Evolutionary conservation across 2,329 filamentous ascomycete genomes (phyloP).

Genomic region (Aspergillus calidoustus): DNA sequence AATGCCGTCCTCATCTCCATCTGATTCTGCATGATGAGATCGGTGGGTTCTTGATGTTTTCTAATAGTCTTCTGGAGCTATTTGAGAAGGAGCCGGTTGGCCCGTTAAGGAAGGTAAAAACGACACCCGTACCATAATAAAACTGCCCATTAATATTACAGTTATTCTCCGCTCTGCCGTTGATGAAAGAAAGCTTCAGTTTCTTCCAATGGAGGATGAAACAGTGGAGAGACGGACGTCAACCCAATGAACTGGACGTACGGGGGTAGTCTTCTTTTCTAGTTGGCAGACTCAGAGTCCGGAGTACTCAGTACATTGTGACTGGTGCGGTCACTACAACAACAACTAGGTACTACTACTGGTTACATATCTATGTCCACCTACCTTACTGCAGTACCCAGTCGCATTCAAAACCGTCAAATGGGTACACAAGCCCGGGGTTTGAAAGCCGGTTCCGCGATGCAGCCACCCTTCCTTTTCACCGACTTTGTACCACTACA

Average conservation of each 20-base stretch:
- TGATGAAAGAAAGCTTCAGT: not conserved
- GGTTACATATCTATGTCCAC: no score
- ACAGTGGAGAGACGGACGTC: not conserved
- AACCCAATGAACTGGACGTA: not conserved
- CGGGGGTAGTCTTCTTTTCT: not conserved
- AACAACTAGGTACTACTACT: no score
- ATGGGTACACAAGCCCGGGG: not conserved
- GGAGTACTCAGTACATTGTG: no score
- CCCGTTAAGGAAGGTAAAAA: no score
- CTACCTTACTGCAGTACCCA: not conserved
- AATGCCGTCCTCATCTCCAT: not conserved
- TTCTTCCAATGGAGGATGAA: not conserved
- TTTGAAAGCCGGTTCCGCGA: not conserved
- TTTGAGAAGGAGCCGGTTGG: no score
- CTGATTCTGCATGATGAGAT: not conserved
- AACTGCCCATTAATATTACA: no score
- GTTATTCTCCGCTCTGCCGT: no score
- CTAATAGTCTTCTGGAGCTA: not conserved
- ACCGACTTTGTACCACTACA: not conserved
- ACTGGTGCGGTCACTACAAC: not conserved
- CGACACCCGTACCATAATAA: no score
- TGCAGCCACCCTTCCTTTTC: conserved; percentile 1
- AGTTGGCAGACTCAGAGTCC: no score
- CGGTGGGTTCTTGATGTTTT: not conserved
- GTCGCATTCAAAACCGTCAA: not conserved